Conservation (phyloP, 2,329 filamentous ascomycete species). For the Alternaria conjuncta region DNA sequence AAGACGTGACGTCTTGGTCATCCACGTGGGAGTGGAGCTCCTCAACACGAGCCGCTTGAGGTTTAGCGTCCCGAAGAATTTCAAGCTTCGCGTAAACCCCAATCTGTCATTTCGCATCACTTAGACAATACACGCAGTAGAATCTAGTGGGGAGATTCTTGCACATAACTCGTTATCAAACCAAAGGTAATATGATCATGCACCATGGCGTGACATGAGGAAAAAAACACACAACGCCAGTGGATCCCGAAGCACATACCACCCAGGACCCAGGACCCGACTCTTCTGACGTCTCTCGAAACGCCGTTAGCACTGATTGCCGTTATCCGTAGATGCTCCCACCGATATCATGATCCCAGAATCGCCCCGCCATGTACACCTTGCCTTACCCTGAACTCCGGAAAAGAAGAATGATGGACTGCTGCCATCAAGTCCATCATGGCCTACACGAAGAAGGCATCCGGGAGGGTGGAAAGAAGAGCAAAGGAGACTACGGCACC, state of each 20-base stretch:
- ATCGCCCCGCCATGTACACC: conserved; percentile 1
- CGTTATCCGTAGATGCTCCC: conserved; percentile 1
- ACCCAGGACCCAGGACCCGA: not conserved
- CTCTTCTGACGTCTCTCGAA: not conserved
- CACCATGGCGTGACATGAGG: conserved; percentile 1
- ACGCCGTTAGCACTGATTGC: not conserved
- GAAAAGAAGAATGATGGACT: not conserved
- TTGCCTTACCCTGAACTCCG: not conserved
- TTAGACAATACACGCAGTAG: not conserved
- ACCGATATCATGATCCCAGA: not conserved
- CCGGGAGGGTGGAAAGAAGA: conserved; percentile 29
- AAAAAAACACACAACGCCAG: not conserved
- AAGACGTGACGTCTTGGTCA: not conserved
- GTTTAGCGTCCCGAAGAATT: not conserved
- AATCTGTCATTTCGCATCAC: not conserved
- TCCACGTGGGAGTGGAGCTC: not conserved
- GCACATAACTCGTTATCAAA: conserved; percentile 2
- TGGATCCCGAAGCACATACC: not conserved
- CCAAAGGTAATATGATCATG: not conserved
- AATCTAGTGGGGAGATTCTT: not conserved
- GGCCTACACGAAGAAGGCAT: conserved; percentile 25
- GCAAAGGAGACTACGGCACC: conserved; percentile 28
- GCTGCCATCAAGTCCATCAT: not conserved
- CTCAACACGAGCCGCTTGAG: not conserved
- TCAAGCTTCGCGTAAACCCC: not conserved